Evolutionary conservation across 1,139 yeast species (phyloP), one percentile per base, ranked within the genome.

Genomic region (Chernovozyma aurita): DNA sequence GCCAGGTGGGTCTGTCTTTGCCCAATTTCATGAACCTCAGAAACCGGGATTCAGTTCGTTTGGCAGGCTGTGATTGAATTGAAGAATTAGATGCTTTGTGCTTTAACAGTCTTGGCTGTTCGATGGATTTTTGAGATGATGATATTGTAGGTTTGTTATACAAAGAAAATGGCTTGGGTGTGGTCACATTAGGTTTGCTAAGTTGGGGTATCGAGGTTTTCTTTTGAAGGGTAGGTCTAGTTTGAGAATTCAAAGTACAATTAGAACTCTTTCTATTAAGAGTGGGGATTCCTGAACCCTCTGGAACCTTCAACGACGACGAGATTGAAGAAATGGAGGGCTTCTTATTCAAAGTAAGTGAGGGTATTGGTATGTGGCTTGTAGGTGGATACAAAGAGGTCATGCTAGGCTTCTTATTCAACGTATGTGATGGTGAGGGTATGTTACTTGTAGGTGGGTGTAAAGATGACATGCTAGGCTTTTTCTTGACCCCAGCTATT

Each of bases 91-190:
- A 24, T 9, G 18, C 24, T 21, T 34, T 34, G 20, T 34, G 37
- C 30, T 30, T 34, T 16, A 34, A 28, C 16, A 21, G 30, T 8
- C 31, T 13, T 3, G 36, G 4, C 27, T 27, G 6, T 13, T 37
- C 40, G 4, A 37, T 37, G 14, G 38, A 34, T 24, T 37, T 69
- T 40, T 68, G 74, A 11, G 72, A 65, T 20, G 74, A 67, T n/a
- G 73, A 64, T 4, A 70, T 55, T 9, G 76, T 69, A 11, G 74
- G 76, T 45, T 60, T 62, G 44, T 63, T 57, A 46, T 67, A 70
- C 31, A 66, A 51, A 9, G 60, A 48, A 39, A 50, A 52, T 31
- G 59, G 57, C 38, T 50, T 45, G 13, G 58, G 57, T 4, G 47
- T 47, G 9, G 59, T 53, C 39, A 37, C 13, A 18, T 11, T 8